Conservation (phyloP, 306 rosid genomes). For the Vicia sativa region DNA sequence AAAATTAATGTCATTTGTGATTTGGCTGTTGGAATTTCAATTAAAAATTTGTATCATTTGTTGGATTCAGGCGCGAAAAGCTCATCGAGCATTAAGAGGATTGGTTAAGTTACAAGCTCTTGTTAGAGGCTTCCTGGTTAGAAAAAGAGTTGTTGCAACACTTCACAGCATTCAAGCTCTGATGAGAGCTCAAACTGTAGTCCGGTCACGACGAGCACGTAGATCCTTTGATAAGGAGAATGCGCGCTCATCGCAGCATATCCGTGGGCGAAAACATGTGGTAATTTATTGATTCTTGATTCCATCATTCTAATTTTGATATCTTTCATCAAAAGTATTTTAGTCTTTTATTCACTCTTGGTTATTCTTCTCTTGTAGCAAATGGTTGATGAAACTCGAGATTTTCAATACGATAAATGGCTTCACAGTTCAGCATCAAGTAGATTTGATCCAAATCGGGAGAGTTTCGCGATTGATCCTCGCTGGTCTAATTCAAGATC, state of each 20-base stretch:
- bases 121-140: slow-evolving; percentile 80
- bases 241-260: slow-evolving; percentile 34
- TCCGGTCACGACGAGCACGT: slow-evolving; percentile 69
- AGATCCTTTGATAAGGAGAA: slow-evolving; percentile 69
- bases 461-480: neutral
- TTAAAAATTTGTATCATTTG: neutral
- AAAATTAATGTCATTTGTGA: slow-evolving; percentile 27
- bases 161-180: slow-evolving; percentile 90
- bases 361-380: slow-evolving; percentile 50
- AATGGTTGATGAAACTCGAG: slow-evolving; percentile 61
- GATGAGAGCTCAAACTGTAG: slow-evolving; percentile 71
- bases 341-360: slow-evolving; percentile 9
- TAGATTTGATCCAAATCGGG: neutral
- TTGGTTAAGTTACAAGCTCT: slow-evolving; percentile 88
- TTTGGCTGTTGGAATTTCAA: slow-evolving; percentile 27
- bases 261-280: slow-evolving; percentile 49
- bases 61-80: slow-evolving; percentile 75
- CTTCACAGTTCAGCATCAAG: slow-evolving; percentile 42
- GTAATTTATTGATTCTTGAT: slow-evolving; percentile 39
- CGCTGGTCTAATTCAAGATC: slow-evolving; percentile 53
- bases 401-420: slow-evolving; percentile 63
- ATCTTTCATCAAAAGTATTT: neutral
- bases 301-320: neutral
- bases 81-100: slow-evolving; percentile 78
- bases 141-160: slow-evolving; percentile 84